These are phyloP conservation scores for Mortierella sp. DNA, from an alignment of 371 early-diverging fungal genomes.

Conservation along the genomic window DNA sequence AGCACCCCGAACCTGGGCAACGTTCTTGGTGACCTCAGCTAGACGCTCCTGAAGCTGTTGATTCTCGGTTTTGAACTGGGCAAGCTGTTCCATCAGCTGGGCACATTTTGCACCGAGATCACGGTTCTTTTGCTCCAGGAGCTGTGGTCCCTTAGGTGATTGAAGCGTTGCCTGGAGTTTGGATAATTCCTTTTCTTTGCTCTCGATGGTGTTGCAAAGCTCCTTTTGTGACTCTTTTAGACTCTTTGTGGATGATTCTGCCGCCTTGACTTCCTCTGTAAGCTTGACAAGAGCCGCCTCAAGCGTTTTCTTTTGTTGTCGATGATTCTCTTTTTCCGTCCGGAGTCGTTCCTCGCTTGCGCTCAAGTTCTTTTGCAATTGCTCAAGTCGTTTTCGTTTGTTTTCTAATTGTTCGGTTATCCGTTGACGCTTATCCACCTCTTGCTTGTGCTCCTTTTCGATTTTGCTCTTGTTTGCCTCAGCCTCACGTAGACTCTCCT, in stretches of 20 bases:
- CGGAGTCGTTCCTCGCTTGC: constrained; percentile 24
- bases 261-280: constrained; percentile 32
- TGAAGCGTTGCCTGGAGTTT: constrained; percentile 41
- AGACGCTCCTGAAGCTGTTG: constrained; percentile 43
- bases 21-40: constrained; percentile 35
- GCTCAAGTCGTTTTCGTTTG: constrained; percentile 38
- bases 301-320: constrained; percentile 28
- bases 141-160: constrained; percentile 25
- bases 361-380: constrained; percentile 22
- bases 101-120: constrained; percentile 39
- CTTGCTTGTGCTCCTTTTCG: constrained; percentile 54
- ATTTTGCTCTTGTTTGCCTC: constrained; percentile 45
- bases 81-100: constrained; percentile 32
- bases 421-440: constrained; percentile 40
- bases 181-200: constrained; percentile 38
- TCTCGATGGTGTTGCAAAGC: constrained; percentile 32
- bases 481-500: constrained; percentile 52
- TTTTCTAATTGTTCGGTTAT: constrained; percentile 31
- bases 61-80: constrained; percentile 37
- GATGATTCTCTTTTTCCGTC: constrained; percentile 33
- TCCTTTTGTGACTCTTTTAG: constrained; percentile 26
- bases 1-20: constrained; percentile 20
- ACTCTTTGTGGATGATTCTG: constrained; percentile 22
- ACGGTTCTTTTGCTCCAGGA: constrained; percentile 41
- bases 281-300: constrained; percentile 28